Conservation (phyloP, 2,329 filamentous ascomycete species). For the Pleomassaria siparia region DNA sequence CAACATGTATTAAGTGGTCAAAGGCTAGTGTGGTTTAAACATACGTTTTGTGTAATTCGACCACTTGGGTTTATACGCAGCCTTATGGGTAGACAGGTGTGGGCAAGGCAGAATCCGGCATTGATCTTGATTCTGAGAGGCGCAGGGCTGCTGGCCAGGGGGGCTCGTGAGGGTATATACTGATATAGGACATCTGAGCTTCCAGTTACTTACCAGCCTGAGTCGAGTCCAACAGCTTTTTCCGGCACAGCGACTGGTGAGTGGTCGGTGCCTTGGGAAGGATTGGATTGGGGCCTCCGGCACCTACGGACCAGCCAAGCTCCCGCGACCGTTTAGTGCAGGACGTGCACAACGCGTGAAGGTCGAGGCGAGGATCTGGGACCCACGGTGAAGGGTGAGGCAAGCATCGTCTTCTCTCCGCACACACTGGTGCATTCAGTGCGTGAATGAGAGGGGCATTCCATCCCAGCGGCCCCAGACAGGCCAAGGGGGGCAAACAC, state of each 20-base stretch:
- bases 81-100: conserved; percentile 26
- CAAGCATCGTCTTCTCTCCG: conserved; percentile 6
- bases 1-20: conserved; percentile 29
- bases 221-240: conserved; percentile 34
- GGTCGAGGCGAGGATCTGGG: conserved; percentile 28
- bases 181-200: conserved; percentile 34
- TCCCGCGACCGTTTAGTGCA: conserved; percentile 42
- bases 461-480: neutral
- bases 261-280: conserved; percentile 42
- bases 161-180: conserved; percentile 36
- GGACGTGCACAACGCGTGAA: conserved; percentile 24
- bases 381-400: conserved; percentile 18
- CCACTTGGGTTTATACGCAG: conserved; percentile 30
- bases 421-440: too few species aligned
- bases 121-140: conserved; percentile 27
- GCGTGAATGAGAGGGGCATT: conserved; percentile 13
- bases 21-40: conserved; percentile 36
- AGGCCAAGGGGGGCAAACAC: neutral
- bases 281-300: conserved; percentile 39
- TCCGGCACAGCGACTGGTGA: conserved; percentile 40
- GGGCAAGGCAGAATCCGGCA: conserved; percentile 36
- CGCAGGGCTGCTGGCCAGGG: conserved; percentile 40
- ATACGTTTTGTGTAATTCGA: conserved; percentile 35
- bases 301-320: conserved; percentile 32
- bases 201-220: conserved; percentile 28